Evolutionary conservation across 2,329 filamentous ascomycete genomes (phyloP).

Genomic region (Tolypocladium endophyticum): DNA sequence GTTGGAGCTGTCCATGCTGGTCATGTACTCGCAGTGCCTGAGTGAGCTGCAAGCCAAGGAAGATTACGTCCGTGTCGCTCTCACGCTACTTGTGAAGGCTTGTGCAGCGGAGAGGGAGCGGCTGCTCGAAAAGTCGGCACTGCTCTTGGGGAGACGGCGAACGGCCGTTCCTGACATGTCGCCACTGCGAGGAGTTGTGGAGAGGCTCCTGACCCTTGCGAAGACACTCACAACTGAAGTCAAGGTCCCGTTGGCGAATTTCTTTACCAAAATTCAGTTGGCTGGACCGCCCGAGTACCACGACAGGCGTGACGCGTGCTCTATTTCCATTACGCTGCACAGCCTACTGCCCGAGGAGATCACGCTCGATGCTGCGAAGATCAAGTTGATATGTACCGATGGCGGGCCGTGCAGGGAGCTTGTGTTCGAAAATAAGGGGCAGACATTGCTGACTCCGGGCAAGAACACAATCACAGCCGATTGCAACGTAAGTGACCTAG

Average conservation of each 20-base stretch:
- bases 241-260: conserved; percentile 57
- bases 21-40: conserved; percentile 77
- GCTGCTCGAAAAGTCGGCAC: conserved; percentile 23
- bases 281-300: conserved; percentile 60
- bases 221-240: conserved; percentile 44
- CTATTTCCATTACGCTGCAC: conserved; percentile 54
- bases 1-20: conserved; percentile 72
- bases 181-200: conserved; percentile 36
- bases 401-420: conserved; percentile 51
- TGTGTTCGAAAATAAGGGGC: conserved; percentile 16
- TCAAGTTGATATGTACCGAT: conserved; percentile 49
- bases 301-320: conserved; percentile 63
- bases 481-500: conserved; percentile 20
- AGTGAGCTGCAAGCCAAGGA: conserved; percentile 65
- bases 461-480: conserved; percentile 27
- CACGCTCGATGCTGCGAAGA: conserved; percentile 50
- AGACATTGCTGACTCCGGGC: conserved; percentile 33
- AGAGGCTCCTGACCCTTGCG: conserved; percentile 35
- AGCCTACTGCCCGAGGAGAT: conserved; percentile 66
- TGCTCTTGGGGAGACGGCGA: conserved; percentile 6
- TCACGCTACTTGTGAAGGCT: conserved; percentile 64
- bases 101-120: conserved; percentile 43
- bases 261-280: conserved; percentile 62
- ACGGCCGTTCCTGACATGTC: conserved; percentile 15
- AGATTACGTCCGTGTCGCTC: conserved; percentile 66